phyloP scores from a whole-genome alignment of 176 grass and related monocot genomes.

The Elymus sibiricus region DNA sequence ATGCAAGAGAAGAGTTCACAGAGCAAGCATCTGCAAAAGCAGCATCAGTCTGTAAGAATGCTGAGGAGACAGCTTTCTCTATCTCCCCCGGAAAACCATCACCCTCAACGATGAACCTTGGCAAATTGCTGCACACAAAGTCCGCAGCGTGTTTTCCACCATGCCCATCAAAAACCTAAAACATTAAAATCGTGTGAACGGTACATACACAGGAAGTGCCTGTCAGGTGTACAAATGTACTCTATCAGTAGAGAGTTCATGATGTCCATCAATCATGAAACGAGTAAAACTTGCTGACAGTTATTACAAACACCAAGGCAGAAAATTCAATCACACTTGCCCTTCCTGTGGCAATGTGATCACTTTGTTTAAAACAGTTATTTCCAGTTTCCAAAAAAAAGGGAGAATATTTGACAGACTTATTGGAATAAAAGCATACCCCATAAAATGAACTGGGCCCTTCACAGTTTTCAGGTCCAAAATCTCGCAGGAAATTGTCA shows the following conservation, averaged over 20 bases:
- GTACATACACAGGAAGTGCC: constrained; percentile 15
- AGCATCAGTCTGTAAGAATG: constrained; percentile 84
- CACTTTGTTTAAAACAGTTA: not conserved
- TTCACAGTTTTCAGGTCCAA: constrained; percentile 53
- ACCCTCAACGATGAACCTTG: constrained; percentile 74
- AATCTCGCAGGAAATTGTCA: constrained; percentile 74
- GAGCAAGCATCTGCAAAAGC: constrained; percentile 87
- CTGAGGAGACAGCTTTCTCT: constrained; percentile 72
- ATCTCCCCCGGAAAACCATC: constrained; percentile 76
- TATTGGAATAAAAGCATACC: constrained; percentile 43
- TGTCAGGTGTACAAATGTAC: constrained; percentile 6
- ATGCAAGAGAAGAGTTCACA: constrained; percentile 69
- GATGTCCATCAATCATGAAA: constrained; percentile 15
- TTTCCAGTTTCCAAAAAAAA: not conserved
- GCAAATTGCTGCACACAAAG: constrained; percentile 80
- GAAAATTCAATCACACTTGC: not conserved
- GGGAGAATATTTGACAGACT: not conserved
- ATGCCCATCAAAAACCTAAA: constrained; percentile 95
- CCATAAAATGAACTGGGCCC: constrained; percentile 81
- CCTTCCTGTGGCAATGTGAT: not conserved
- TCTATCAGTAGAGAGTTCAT: not conserved
- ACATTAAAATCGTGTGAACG: constrained; percentile 20
- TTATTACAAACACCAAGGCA: not conserved
- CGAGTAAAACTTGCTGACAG: not conserved
- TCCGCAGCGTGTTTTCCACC: constrained; percentile 97